These are phyloP conservation scores for Colletotrichum scovillei DNA, from an alignment of 2,329 filamentous ascomycete species.

Conservation along the genomic window DNA sequence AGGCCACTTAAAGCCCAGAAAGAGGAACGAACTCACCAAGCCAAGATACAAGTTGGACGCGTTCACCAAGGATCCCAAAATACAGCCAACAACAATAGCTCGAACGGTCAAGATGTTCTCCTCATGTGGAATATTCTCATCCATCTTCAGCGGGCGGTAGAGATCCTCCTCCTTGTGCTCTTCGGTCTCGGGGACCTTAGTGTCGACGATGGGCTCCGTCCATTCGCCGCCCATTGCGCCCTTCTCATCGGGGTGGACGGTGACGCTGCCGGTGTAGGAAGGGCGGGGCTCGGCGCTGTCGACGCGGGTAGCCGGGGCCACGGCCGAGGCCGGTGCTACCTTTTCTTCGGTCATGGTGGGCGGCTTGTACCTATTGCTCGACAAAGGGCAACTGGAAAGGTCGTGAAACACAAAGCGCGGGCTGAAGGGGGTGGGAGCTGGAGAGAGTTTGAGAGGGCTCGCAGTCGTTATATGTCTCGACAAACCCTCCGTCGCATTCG, in stretches of 20 bases:
- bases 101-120: conserved; percentile 64
- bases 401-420: neutral
- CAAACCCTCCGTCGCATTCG: neutral
- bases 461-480: conserved; percentile 8
- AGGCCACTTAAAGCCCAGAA: too few species aligned
- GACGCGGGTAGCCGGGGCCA: neutral
- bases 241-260: conserved; percentile 28
- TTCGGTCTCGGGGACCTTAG: conserved; percentile 43
- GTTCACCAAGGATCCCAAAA: conserved; percentile 69
- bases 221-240: conserved; percentile 34
- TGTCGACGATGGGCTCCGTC: conserved; percentile 35
- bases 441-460: neutral
- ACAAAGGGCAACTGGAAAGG: neutral
- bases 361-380: neutral
- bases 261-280: conserved; percentile 12
- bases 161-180: conserved; percentile 50
- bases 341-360: conserved; percentile 23
- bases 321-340: neutral
- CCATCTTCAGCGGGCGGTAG: conserved; percentile 52
- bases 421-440: neutral
- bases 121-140: conserved; percentile 51
- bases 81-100: conserved; percentile 64
- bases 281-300: conserved; percentile 21
- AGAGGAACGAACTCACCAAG: conserved; percentile 28
- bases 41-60: conserved; percentile 73